Conservation (phyloP, 257 asterid species). For the Linaria vulgaris region DNA sequence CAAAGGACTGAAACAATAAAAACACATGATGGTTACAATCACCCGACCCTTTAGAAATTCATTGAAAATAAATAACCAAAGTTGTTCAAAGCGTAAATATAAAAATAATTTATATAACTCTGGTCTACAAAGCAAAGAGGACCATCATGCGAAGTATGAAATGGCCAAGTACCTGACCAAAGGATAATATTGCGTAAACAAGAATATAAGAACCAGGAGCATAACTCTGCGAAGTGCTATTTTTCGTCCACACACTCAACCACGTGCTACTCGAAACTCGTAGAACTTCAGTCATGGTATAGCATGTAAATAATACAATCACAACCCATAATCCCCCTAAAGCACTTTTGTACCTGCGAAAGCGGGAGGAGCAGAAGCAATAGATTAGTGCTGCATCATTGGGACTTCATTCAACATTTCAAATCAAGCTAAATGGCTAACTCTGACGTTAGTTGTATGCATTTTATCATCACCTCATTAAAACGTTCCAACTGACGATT, state of each 20-base stretch:
- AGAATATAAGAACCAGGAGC: slow-evolving; percentile 43
- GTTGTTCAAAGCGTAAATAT: background rate
- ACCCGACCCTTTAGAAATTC: no score
- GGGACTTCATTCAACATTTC: background rate
- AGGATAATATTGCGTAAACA: slow-evolving; percentile 53
- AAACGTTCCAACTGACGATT: slow-evolving; percentile 77
- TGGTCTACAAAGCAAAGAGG: background rate
- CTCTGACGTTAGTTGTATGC: background rate
- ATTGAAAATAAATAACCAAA: background rate
- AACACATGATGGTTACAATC: no score
- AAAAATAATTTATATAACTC: background rate
- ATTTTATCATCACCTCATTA: slow-evolving; percentile 50
- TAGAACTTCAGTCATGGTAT: slow-evolving; percentile 44
- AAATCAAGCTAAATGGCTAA: background rate
- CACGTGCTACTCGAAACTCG: slow-evolving; percentile 59
- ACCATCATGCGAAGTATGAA: background rate
- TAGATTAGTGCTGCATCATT: slow-evolving; percentile 17
- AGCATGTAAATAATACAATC: slow-evolving; percentile 42
- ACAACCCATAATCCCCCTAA: slow-evolving; percentile 63
- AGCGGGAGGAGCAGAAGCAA: slow-evolving; percentile 19
- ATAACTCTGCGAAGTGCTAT: slow-evolving; percentile 36
- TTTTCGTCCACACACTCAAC: slow-evolving; percentile 61
- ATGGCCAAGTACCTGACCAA: slow-evolving; percentile 43
- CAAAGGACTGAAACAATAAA: background rate
- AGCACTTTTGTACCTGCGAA: slow-evolving; percentile 42